Conservation (phyloP, 768 basidiomycete species). For the Rhizopogon sp. region DNA sequence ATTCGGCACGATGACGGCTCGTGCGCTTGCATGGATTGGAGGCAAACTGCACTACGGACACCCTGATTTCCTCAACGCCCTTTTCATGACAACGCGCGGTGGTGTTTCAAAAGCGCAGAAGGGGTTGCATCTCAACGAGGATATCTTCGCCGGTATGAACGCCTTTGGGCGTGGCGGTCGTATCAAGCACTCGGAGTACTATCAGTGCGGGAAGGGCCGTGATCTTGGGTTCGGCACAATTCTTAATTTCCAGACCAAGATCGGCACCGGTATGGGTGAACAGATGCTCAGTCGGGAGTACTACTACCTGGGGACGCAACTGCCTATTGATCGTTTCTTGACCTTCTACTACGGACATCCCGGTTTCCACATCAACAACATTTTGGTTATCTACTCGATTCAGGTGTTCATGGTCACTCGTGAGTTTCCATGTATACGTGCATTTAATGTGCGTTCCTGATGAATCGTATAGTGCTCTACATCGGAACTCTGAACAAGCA, state of each 20-base stretch:
- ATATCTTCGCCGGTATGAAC: slow-evolving; percentile 99
- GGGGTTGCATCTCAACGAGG: slow-evolving; percentile 96
- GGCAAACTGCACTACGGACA: slow-evolving; percentile 99
- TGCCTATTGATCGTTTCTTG: slow-evolving; percentile 97
- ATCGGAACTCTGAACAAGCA: slow-evolving; percentile 96
- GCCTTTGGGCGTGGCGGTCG: slow-evolving; percentile 97
- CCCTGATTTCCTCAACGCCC: slow-evolving; percentile 97
- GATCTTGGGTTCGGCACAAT: slow-evolving; percentile 99
- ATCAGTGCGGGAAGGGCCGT: slow-evolving; percentile 98
- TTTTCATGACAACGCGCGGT: slow-evolving; percentile 98
- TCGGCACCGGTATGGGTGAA: slow-evolving; percentile 99
- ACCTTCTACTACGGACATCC: slow-evolving; percentile 99
- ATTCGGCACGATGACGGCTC: slow-evolving; percentile 97
- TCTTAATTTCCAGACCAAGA: slow-evolving; percentile 99
- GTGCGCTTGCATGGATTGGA: slow-evolving; percentile 93
- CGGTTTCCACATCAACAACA: slow-evolving; percentile 99
- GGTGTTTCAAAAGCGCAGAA: slow-evolving; percentile 99
- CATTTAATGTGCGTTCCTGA: slow-evolving; percentile 3
- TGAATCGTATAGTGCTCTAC: slow-evolving; percentile 61
- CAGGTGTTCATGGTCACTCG: slow-evolving; percentile 96
- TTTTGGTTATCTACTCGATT: slow-evolving; percentile 96
- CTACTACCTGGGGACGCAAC: slow-evolving; percentile 96
- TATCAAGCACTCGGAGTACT: slow-evolving; percentile 99
- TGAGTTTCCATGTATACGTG: slow-evolving; percentile 37
- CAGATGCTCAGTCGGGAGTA: slow-evolving; percentile 99